These are phyloP conservation scores for Backusella liffmaniae DNA, from an alignment of 192 early-diverging fungal genomes.

Conservation along the genomic window DNA sequence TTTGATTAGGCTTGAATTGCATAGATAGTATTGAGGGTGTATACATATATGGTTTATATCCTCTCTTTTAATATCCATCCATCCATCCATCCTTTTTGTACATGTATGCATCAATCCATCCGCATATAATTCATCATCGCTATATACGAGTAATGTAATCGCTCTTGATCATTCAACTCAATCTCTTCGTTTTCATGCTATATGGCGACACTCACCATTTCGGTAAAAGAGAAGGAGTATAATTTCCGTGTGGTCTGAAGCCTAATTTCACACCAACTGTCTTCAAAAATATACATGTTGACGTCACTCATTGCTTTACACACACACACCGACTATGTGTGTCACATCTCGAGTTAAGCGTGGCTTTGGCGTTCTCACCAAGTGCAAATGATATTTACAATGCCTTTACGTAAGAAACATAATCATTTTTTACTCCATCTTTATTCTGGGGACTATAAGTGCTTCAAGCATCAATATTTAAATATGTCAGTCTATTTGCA, in stretches of 20 bases:
- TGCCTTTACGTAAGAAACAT: no score
- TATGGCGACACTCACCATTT: not conserved
- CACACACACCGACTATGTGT: no score
- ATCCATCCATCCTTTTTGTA: not conserved
- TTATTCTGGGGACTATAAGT: no score
- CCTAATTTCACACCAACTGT: not conserved
- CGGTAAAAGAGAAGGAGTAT: constrained; percentile 4
- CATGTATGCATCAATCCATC: not conserved
- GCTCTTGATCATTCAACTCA: not conserved
- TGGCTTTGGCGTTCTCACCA: no score
- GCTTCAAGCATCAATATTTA: no score
- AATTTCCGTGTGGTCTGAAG: not conserved
- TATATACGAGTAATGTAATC: not conserved
- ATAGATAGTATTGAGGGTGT: not conserved
- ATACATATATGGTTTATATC: not conserved
- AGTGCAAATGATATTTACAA: no score
- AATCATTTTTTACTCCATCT: no score
- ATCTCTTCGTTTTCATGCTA: not conserved
- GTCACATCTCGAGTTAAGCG: no score
- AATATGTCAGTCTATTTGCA: no score
- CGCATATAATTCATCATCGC: not conserved
- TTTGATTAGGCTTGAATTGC: not conserved
- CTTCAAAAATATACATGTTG: not conserved
- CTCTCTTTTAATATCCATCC: not conserved
- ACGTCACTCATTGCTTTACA: not conserved